Conservation (phyloP, 768 basidiomycete genomes). For the Roridomyces roridus region DNA sequence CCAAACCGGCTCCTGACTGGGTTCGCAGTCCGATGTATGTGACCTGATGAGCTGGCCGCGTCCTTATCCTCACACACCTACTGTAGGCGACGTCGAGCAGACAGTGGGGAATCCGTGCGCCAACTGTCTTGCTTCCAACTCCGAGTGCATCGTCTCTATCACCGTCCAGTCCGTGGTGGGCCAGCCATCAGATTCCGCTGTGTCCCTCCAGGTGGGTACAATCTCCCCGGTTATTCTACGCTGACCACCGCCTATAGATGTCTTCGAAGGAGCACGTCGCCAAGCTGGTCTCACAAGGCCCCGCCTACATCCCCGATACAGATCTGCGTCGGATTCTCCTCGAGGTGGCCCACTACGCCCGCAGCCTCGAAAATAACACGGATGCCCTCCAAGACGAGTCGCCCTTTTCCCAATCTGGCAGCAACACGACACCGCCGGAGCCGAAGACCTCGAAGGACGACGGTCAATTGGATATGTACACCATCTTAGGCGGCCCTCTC, state of each 20-base stretch:
- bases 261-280: background rate
- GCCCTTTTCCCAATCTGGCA: too few species aligned
- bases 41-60: too few species aligned
- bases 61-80: too few species aligned
- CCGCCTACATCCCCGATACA: background rate
- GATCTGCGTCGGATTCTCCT: background rate
- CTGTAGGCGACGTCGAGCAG: background rate
- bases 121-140: background rate
- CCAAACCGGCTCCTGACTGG: too few species aligned
- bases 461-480: background rate
- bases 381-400: too few species aligned
- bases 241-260: background rate
- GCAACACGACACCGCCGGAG: too few species aligned
- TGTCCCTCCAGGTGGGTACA: too few species aligned
- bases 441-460: too few species aligned
- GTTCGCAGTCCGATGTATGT: too few species aligned
- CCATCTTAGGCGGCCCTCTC: constrained; percentile 31
- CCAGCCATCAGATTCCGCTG: too few species aligned
- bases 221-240: too few species aligned
- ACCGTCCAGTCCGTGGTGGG: too few species aligned
- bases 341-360: background rate
- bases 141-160: background rate
- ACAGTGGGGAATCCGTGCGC: background rate
- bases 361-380: background rate
- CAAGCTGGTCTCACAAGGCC: background rate